phyloP scores from a whole-genome alignment of 2,329 filamentous ascomycete genomes.

The Bipolaris cookei region DNA sequence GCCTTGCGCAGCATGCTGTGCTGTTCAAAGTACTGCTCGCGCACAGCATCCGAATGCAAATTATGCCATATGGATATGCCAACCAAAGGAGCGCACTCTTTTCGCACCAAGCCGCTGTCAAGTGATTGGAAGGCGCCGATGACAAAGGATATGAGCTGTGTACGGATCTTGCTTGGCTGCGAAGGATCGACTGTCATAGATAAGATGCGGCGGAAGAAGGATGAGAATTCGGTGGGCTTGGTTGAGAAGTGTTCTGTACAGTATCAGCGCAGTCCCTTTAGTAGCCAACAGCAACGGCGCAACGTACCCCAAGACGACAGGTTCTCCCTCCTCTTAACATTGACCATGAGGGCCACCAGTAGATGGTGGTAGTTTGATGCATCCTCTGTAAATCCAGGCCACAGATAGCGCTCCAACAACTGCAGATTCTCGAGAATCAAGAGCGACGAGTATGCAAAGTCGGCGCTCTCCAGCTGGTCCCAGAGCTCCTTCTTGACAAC shows the following conservation, averaged over 20 bases:
- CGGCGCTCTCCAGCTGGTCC: constrained; percentile 82
- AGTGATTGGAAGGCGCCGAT: constrained; percentile 93
- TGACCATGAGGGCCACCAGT: constrained; percentile 82
- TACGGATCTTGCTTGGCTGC: constrained; percentile 61
- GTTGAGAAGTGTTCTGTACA: constrained; percentile 73
- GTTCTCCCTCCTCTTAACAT: constrained; percentile 86
- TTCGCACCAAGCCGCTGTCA: constrained; percentile 85
- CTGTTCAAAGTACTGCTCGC: constrained; percentile 75
- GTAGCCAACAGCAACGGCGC: constrained; percentile 6
- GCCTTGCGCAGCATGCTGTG: constrained; percentile 80
- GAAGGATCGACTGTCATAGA: constrained; percentile 73
- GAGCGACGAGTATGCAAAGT: constrained; percentile 78
- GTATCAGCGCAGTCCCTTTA: constrained; percentile 41
- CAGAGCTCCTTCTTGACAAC: constrained; percentile 87
- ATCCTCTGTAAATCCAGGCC: constrained; percentile 89
- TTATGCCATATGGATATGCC: constrained; percentile 97
- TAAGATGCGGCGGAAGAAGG: constrained; percentile 85
- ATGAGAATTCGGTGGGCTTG: constrained; percentile 81
- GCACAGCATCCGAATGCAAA: constrained; percentile 75
- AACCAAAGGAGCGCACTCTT: constrained; percentile 94
- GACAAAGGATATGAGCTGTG: constrained; percentile 86
- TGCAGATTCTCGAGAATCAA: constrained; percentile 88
- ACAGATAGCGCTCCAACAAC: constrained; percentile 88
- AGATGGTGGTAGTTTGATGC: constrained; percentile 92
- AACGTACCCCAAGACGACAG: constrained; percentile 83